Percentiles rank a stretch among this genome's conserved stretches.
Conservation (phyloP, 2,329 filamentous ascomycete genomes). For the Fusarium equiseti region DNA sequence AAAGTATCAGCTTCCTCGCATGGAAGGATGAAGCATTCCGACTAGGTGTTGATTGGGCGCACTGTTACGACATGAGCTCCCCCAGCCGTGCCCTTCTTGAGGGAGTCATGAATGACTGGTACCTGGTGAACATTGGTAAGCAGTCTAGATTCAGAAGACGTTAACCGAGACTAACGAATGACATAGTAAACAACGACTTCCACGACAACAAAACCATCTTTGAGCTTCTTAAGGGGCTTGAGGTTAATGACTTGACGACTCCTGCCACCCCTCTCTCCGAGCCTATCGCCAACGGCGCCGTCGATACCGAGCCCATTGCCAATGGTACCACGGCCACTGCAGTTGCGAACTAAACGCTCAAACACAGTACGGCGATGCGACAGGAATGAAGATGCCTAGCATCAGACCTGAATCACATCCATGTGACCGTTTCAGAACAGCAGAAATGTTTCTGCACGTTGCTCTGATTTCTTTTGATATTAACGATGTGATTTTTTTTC, state of each 20-base stretch:
- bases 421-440: conserved; percentile 5
- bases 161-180: conserved; percentile 7
- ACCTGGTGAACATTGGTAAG: conserved; percentile 93
- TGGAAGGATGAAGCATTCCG: conserved; percentile 99
- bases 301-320: conserved; percentile 15
- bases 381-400: conserved; percentile 2
- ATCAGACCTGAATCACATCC: conserved; percentile 17
- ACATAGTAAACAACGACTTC: conserved; percentile 95
- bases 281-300: conserved; percentile 31
- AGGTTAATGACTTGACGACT: conserved; percentile 72
- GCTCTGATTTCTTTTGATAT: conserved; percentile 35
- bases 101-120: conserved; percentile 89
- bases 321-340: conserved; percentile 25
- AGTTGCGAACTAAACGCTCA: conserved; percentile 32
- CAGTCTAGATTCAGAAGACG: conserved; percentile 29
- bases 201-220: conserved; percentile 86
- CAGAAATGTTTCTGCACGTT: conserved; percentile 29
- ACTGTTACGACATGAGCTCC: conserved; percentile 83
- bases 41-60: conserved; percentile 92
- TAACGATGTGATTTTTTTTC: conserved; percentile 17
- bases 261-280: conserved; percentile 46
- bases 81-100: conserved; percentile 85
- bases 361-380: not conserved
- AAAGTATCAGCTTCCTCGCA: conserved; percentile 95
- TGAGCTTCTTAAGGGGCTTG: conserved; percentile 82